Base-by-base conservation (phyloP, 495 filamentous ascomycete genomes). In the Penicillium paxilli region DNA sequence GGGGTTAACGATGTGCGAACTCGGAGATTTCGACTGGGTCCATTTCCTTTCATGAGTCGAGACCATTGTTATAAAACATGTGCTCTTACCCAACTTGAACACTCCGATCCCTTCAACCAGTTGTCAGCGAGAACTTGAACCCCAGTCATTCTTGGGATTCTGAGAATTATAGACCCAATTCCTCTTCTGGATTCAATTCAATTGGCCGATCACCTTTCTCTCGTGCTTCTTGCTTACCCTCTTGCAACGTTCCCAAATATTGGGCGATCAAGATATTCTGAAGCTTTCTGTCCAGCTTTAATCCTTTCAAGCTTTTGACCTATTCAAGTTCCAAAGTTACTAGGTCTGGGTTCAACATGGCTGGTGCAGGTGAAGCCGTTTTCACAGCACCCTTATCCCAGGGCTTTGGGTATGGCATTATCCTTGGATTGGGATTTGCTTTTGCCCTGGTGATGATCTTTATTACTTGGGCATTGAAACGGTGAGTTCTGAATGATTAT, bases 381-480 rank as follows among this genome's bases (percentile, higher is more conserved):
- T 78, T 78, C 47, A 59, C 53, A n/a, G 70, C 86, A 19, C 84
- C 89, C 5, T 77, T 94, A 20, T 77, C 74, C 50, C 81, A 88
- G 63, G 85, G 80, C 40, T 88, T 87, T 63, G 90, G 90, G 59
- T 94, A 93, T 83, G 90, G 88, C 51, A 87, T 95, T 64, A 87
- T 93, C 51, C 70, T 93, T 12, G 89, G 90, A 16, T 71, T 92
- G 20, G 88, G 88, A 19, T 83, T 84, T 66, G 78, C 80, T 35
- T 94, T 94, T 74, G 89, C 90, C 9, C 68, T 92, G 54, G 75
- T 87, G 54, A 91, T 91, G 90, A 89, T 91, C 62, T 79, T 85
- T 42, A 88, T 89, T 22, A 95, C 90, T 9, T 91, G 85, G 78
- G 82, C 89, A 47, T 74, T 95, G 50, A 90, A 87, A 65, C 76